Conservation (phyloP, 345 rosid species). For the Boechera retrofracta region DNA sequence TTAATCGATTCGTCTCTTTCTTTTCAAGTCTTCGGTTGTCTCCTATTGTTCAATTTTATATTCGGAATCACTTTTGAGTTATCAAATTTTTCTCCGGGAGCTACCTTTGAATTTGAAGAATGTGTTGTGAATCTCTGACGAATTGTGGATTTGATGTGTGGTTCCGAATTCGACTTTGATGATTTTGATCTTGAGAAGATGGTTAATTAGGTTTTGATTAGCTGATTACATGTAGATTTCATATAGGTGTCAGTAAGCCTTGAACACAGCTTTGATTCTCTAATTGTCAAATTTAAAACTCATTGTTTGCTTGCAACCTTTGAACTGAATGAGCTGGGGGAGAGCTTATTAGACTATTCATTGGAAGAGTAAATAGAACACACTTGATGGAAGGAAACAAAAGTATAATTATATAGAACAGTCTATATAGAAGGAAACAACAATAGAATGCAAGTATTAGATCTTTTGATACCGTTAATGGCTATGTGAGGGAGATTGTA, state of each 20-base stretch:
- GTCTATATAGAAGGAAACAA: background rate
- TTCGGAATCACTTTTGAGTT: no score
- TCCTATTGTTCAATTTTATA: no score
- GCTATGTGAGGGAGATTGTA: background rate
- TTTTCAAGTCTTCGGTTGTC: background rate
- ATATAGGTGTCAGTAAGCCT: background rate
- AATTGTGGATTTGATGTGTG: no score
- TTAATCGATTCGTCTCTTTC: background rate
- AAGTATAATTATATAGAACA: background rate
- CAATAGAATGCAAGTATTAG: background rate
- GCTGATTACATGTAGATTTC: background rate
- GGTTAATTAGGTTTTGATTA: background rate
- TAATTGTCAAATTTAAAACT: background rate
- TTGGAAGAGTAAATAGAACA: background rate
- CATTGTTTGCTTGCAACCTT: background rate
- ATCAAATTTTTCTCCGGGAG: no score
- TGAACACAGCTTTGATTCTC: background rate
- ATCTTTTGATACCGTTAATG: background rate
- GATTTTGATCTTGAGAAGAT: background rate
- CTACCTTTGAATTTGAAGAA: no score
- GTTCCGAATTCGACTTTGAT: no score
- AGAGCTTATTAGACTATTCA: conserved; percentile 5
- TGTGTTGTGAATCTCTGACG: no score
- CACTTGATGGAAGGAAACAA: background rate
- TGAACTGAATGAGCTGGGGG: background rate